Conservation (phyloP, 495 filamentous ascomycete genomes). For the Schizothecium vesticola region DNA sequence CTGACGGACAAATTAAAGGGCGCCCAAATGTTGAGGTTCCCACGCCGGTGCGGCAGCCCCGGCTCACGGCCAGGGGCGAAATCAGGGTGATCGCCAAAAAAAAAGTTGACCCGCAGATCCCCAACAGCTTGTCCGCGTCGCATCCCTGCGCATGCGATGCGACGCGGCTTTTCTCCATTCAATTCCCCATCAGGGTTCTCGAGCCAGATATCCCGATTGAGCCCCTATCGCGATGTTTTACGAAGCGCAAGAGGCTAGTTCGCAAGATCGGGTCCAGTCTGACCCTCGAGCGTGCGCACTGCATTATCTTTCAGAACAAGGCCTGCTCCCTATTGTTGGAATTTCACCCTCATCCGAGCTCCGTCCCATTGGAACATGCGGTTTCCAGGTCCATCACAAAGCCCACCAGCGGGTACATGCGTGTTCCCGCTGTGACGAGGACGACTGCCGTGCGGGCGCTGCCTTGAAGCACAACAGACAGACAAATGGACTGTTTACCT, state of each 20-base stretch:
- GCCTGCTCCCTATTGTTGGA: not conserved
- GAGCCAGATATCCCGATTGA: not conserved
- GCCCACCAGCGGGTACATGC: not conserved
- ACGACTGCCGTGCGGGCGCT: not conserved
- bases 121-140: slow-evolving; percentile 36
- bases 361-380: not conserved
- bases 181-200: not conserved
- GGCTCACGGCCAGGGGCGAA: slow-evolving; percentile 4
- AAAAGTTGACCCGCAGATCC: slow-evolving; percentile 34
- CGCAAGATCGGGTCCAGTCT: not conserved
- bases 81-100: slow-evolving; percentile 19
- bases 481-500: not conserved
- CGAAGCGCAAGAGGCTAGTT: not conserved
- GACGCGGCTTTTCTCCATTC: slow-evolving; percentile 2
- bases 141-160: not conserved
- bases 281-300: not conserved
- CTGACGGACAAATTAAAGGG: slow-evolving; percentile 1
- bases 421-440: not conserved
- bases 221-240: not conserved
- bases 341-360: not conserved
- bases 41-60: slow-evolving; percentile 9
- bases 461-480: not conserved
- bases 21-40: slow-evolving; percentile 29
- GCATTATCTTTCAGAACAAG: not conserved
- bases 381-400: not conserved